Evolutionary conservation across 306 rosid species (phyloP).

Genomic region (Hylodesmum podocarpum): DNA sequence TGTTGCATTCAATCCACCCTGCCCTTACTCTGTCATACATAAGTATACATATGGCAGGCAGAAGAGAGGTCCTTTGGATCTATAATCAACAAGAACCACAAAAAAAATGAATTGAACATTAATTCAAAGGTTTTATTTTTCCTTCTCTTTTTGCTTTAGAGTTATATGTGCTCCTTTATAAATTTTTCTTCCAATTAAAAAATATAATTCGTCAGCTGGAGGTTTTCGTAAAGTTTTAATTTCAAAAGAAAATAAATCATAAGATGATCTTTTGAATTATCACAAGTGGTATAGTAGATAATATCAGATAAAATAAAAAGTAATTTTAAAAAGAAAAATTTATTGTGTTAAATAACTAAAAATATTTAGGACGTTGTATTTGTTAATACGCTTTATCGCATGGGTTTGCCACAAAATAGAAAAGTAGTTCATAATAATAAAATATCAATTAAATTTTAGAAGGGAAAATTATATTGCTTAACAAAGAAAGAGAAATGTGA

Average conservation of each 20-base stretch:
- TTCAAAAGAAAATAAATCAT: not conserved
- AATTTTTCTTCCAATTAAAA: too few species aligned
- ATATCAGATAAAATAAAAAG: not conserved
- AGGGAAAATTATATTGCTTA: not conserved
- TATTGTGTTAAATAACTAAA: not conserved
- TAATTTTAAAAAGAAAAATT: not conserved
- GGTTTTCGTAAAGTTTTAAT: not conserved
- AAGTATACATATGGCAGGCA: not conserved
- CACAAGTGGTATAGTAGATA: not conserved
- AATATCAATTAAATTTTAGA: not conserved
- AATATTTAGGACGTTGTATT: not conserved
- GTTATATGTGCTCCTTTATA: not conserved
- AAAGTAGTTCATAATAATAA: not conserved
- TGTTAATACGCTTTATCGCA: not conserved
- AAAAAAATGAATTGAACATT: not conserved
- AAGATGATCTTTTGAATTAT: not conserved
- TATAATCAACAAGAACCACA: not conserved
- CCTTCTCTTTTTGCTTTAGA: not conserved
- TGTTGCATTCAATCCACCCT: constrained; percentile 4
- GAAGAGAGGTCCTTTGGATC: constrained; percentile 31
- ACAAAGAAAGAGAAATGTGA: not conserved
- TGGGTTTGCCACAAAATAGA: not conserved
- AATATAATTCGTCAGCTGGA: too few species aligned
- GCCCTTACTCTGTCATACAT: not conserved
- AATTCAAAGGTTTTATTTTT: not conserved